A percentile compares a stretch with the other conserved stretches of the same genome.
Evolutionary conservation across 2,329 filamentous ascomycete genomes (phyloP).

Genomic region (Curvularia hawaiiensis): DNA sequence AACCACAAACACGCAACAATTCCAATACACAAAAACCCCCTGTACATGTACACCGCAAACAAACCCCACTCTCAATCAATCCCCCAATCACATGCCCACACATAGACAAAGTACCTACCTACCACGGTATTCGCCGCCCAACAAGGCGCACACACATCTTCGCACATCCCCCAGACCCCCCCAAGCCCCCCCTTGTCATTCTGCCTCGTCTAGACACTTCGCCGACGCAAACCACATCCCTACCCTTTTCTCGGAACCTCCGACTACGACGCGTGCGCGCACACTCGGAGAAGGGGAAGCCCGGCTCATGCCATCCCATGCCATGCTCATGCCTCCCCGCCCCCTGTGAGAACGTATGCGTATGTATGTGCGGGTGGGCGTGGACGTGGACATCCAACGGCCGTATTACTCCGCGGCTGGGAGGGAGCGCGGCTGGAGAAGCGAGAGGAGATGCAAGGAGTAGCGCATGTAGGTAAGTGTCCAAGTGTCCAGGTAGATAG

Average conservation of each 20-base stretch:
- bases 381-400: not conserved
- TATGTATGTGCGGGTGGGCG: no score
- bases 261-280: not conserved
- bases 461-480: no score
- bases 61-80: not conserved
- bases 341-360: no score
- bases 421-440: no score
- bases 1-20: not conserved
- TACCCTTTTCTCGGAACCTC: not conserved
- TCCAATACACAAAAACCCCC: not conserved
- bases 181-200: not conserved
- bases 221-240: not conserved
- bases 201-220: not conserved
- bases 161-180: no score
- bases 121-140: not conserved
- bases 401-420: not conserved
- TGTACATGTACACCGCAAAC: not conserved
- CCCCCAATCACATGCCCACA: not conserved
- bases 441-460: no score
- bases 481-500: no score
- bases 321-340: no score
- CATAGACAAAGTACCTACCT: not conserved
- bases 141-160: not conserved
- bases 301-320: no score
- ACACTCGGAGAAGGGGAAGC: no score